phyloP scores from a whole-genome alignment of 805 yeast genomes.

The Starmera caribaea region DNA sequence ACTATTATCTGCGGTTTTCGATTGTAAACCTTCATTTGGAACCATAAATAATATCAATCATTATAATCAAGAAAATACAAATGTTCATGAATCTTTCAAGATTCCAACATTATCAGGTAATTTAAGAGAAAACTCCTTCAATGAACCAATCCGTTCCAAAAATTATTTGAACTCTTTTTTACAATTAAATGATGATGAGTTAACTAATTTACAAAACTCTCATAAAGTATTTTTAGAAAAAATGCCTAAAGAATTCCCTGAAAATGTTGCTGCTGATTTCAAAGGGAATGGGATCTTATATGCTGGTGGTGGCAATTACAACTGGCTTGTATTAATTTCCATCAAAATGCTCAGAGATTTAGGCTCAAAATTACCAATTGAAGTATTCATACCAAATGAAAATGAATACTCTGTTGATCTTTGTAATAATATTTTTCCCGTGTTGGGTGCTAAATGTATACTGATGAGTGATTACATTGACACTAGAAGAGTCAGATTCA shows the following conservation, averaged over 20 bases:
- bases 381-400: conserved; percentile 65
- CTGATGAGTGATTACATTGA: conserved; percentile 34
- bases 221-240: conserved; percentile 17
- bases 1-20: conserved; percentile 7
- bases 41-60: conserved; percentile 15
- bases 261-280: conserved; percentile 19
- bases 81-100: conserved; percentile 8
- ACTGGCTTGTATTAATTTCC: conserved; percentile 50
- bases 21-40: conserved; percentile 9
- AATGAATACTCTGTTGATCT: conserved; percentile 64
- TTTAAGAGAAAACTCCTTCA: conserved; percentile 13
- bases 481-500: conserved; percentile 32
- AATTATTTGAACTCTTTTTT: conserved; percentile 13
- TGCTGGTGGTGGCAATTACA: conserved; percentile 69
- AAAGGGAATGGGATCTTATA: conserved; percentile 56
- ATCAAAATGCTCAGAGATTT: conserved; percentile 46
- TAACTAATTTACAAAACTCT: conserved; percentile 7
- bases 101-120: conserved; percentile 17
- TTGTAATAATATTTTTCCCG: conserved; percentile 58
- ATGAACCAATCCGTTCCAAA: conserved; percentile 17
- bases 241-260: conserved; percentile 33
- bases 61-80: conserved; percentile 11
- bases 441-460: conserved; percentile 58
- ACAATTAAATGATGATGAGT: conserved; percentile 8
- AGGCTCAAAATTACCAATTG: conserved; percentile 69